Evolutionary conservation across 805 yeast genomes (phyloP), one percentile per base, ranked within the genome.

Genomic region (Wickerhamomyces hampshirensis): DNA sequence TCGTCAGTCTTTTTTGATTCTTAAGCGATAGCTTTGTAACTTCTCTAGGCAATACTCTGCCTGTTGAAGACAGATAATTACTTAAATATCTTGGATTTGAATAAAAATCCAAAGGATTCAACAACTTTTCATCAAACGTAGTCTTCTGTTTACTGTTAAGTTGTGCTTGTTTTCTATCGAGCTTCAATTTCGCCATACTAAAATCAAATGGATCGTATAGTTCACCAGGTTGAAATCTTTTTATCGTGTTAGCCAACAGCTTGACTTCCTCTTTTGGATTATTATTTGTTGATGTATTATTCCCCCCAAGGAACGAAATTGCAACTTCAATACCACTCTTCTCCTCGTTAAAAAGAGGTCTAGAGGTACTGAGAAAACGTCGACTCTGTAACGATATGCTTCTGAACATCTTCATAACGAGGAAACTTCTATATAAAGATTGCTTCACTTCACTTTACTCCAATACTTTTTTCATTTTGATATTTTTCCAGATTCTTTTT

Each of bases 131-230:
- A 40, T 65, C 72, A 46, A 75, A 51, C 31, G 52, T 56, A 23
- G 51, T 54, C 36, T 39, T 53, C 30, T 45, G 43, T 35, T 34
- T 51, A 47, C 47, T 13, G 2, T 23, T 19, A 24, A 51, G 51
- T 40, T 56, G 39, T 26, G 45, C 35, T 17, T 42, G 35, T 44
- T 66, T 69, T 44, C 57, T 65, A 31, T 75, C 79, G 47, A 76
- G 71, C 42, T 69, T 65, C 26, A 75, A 50, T 47, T 72, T 75
- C 31, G 80, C 75, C 51, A 76, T 59, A 21, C 84, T 73, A 49
- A 86, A 85, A 58, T 85, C 95, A 60, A 80, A 81, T 34, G 96
- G 93, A 48, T 84, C 91, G 55, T 87, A 87, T 0, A 76, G 72
- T 5, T 71, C 62, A 32, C 75, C 76, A 4, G 62, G 61, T 12